Evolutionary conservation across 2,329 filamentous ascomycete genomes (phyloP).

Genomic region (Aspergillus jensenii): DNA sequence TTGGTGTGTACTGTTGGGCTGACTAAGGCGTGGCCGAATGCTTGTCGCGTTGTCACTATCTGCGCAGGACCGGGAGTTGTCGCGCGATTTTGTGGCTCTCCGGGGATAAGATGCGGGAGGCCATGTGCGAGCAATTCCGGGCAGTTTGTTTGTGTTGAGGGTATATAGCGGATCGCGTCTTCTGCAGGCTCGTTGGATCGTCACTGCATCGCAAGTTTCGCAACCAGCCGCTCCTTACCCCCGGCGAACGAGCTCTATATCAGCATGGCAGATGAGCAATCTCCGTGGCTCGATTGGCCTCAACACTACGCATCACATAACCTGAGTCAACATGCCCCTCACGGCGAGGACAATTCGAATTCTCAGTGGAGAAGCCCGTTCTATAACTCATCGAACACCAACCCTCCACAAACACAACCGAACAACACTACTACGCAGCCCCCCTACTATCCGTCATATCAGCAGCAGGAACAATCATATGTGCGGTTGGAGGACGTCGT

Average conservation of each 20-base stretch:
- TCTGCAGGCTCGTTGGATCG: not conserved
- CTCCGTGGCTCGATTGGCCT: slow-evolving; percentile 18
- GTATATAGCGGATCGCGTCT: too few relatives aligned
- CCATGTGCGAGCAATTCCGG: not conserved
- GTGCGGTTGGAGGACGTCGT: slow-evolving; percentile 2
- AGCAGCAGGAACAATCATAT: slow-evolving; percentile 3
- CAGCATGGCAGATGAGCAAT: slow-evolving; percentile 21
- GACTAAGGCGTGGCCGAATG: not conserved
- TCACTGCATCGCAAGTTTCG: not conserved
- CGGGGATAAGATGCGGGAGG: not conserved
- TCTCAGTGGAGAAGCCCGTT: slow-evolving; percentile 3
- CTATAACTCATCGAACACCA: not conserved
- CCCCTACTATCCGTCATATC: not conserved
- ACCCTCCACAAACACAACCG: not conserved
- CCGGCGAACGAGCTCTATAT: not conserved
- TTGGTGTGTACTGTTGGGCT: not conserved
- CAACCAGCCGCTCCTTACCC: not conserved
- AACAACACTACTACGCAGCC: not conserved
- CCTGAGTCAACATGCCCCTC: not conserved
- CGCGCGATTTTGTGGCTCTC: not conserved
- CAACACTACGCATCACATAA: slow-evolving; percentile 10
- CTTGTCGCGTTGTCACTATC: not conserved
- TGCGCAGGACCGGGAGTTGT: not conserved
- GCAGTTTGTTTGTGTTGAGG: not conserved
- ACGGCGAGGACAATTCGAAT: not conserved